Evolutionary conservation across 257 asterid species (phyloP).

Genomic region (Leptodermis oblonga): DNA sequence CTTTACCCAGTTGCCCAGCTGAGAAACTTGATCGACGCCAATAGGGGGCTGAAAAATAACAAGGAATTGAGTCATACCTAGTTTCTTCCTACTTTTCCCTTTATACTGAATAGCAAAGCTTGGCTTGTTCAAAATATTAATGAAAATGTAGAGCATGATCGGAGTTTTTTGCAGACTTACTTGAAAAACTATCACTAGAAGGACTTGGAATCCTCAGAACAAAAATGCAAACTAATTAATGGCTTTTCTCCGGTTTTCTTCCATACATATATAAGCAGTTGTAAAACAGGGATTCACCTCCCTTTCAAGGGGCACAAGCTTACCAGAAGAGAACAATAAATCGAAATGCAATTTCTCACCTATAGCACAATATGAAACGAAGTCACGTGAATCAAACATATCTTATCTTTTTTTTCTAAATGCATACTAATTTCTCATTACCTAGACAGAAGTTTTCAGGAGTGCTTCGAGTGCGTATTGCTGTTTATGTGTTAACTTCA

Average conservation of each 20-base stretch:
- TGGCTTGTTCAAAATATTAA: background rate
- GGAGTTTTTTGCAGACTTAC: too few species aligned
- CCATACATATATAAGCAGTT: background rate
- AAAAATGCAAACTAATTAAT: background rate
- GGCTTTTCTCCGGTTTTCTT: background rate
- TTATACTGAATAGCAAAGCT: background rate
- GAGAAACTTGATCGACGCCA: conserved; percentile 50
- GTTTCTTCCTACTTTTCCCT: background rate
- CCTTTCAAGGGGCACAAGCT: background rate
- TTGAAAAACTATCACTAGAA: background rate
- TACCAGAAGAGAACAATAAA: background rate
- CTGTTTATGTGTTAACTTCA: background rate
- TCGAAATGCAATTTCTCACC: background rate
- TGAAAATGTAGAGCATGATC: background rate
- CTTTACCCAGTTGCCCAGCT: conserved; percentile 68
- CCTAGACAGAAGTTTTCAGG: background rate
- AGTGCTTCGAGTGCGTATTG: background rate
- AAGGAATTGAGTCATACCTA: background rate
- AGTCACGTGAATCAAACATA: background rate
- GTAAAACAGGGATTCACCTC: background rate
- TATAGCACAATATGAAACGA: background rate
- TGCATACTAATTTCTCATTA: background rate
- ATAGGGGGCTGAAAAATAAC: conserved; percentile 63
- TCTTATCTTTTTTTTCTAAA: background rate
- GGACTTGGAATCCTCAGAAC: background rate